phyloP scores from a whole-genome alignment of 306 rosid species.

The Rosa persica region DNA sequence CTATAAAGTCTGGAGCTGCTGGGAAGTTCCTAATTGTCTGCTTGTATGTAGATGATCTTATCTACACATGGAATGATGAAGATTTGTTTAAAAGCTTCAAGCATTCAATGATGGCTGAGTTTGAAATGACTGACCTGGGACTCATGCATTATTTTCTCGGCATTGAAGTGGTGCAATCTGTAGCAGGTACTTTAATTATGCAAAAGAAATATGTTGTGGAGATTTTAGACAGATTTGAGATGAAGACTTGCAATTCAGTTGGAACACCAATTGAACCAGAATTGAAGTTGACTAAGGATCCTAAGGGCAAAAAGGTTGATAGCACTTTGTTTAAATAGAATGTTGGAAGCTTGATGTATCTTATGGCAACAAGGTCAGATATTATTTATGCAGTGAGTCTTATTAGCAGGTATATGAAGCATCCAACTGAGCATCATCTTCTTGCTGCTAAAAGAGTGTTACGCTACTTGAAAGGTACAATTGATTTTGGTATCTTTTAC shows the following conservation, averaged over 20 bases:
- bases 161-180: neutral
- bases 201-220: neutral
- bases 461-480: neutral
- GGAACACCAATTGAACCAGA: neutral
- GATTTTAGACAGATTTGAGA: neutral
- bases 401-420: neutral
- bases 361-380: neutral
- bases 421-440: neutral
- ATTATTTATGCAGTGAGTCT: neutral
- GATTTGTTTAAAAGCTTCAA: neutral
- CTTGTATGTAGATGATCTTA: slow-evolving; percentile 4
- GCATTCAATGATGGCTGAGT: neutral
- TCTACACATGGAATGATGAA: neutral
- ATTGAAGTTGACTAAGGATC: neutral
- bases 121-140: neutral
- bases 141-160: neutral
- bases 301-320: neutral
- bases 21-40: neutral
- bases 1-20: neutral
- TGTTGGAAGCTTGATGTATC: neutral
- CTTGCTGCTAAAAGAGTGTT: neutral
- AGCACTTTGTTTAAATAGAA: neutral
- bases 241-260: neutral
- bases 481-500: neutral
- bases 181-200: neutral